These are phyloP conservation scores for Beverwykella pulmonaria DNA, from an alignment of 495 filamentous ascomycete genomes.

Conservation along the genomic window DNA sequence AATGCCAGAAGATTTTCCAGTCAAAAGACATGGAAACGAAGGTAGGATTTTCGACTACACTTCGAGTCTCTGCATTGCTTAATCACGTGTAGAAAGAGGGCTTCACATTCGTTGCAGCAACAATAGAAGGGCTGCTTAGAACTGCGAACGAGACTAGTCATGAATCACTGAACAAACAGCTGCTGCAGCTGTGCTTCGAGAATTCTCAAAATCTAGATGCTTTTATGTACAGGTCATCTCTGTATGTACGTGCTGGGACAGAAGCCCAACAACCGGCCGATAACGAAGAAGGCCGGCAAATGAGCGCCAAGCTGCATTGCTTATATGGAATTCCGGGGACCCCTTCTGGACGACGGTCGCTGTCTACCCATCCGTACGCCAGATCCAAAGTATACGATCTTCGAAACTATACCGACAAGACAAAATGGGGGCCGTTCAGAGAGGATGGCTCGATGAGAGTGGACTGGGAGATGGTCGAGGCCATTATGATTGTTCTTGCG, in stretches of 20 bases:
- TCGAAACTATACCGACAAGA: slow-evolving; percentile 58
- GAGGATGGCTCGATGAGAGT: slow-evolving; percentile 55
- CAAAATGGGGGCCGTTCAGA: slow-evolving; percentile 65
- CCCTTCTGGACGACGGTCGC: slow-evolving; percentile 37
- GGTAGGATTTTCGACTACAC: slow-evolving; percentile 5
- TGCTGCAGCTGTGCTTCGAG: slow-evolving; percentile 43
- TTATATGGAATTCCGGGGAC: slow-evolving; percentile 59
- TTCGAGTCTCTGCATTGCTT: not conserved
- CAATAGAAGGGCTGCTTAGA: slow-evolving; percentile 36
- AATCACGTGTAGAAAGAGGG: slow-evolving; percentile 25
- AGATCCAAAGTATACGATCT: slow-evolving; percentile 67
- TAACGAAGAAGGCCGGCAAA: slow-evolving; percentile 50
- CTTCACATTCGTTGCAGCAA: slow-evolving; percentile 32
- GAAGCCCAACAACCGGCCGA: slow-evolving; percentile 29
- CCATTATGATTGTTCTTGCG: slow-evolving; percentile 62
- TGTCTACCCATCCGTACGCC: slow-evolving; percentile 56
- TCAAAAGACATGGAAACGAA: slow-evolving; percentile 46
- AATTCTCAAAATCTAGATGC: slow-evolving; percentile 28
- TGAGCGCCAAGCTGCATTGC: slow-evolving; percentile 64
- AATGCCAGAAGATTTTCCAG: slow-evolving; percentile 51
- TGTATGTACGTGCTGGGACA: slow-evolving; percentile 53
- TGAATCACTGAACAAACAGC: slow-evolving; percentile 40
- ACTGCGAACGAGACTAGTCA: slow-evolving; percentile 26
- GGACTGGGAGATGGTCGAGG: slow-evolving; percentile 73
- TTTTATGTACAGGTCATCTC: slow-evolving; percentile 33